Evolutionary conservation across 768 basidiomycete genomes (phyloP), one percentile per base, ranked within the genome.

Genomic region (Macrolepiota fuliginosa): DNA sequence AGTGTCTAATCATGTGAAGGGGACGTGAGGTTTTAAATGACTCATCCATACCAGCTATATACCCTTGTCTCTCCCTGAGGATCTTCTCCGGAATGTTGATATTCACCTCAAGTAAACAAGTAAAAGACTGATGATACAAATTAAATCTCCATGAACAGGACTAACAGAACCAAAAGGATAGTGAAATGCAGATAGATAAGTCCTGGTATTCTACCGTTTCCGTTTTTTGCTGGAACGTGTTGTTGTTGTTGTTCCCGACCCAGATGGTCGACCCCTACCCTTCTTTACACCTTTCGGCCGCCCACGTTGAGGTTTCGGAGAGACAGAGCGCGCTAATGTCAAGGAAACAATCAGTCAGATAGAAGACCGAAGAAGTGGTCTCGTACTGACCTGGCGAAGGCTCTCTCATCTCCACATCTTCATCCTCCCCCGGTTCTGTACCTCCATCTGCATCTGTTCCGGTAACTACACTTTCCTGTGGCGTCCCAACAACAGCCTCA

Each of bases 381-480:
- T 50, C 42, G n/a, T 45, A 76, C 79, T 42, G 63, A 88, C 88
- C 85, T 70, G 82, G 78, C 42, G 86, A 86, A 27, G 77, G 75
- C 61, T 88, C 87, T 17, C 77, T 82, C 70, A 78, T 81, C 62
- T 88, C 89, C 11, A 71, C 71, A 55, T 83, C 83, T 7, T 89
- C 90, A 39, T 91, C 90, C 46, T 89, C 89, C 1, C 77, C 81
- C 62, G 87, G 85, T 53, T 89, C 88, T 4, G 88, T 89, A 10
- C 86, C 86, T 6, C 67, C 83, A 65, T 92, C 91, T 7, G 67
- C 83, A 65, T 92, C 91, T 3, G 90, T 90, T 29, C 83, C 89
- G 1, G 90, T 91, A 17, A 85, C 79, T 35, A 85, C 80, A 64
- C 89, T 91, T 36, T 84, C 87, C 67, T 83, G 77, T 0, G 87